Base-by-base conservation (phyloP, 345 rosid genomes). In the Eutrema heterophyllum region DNA sequence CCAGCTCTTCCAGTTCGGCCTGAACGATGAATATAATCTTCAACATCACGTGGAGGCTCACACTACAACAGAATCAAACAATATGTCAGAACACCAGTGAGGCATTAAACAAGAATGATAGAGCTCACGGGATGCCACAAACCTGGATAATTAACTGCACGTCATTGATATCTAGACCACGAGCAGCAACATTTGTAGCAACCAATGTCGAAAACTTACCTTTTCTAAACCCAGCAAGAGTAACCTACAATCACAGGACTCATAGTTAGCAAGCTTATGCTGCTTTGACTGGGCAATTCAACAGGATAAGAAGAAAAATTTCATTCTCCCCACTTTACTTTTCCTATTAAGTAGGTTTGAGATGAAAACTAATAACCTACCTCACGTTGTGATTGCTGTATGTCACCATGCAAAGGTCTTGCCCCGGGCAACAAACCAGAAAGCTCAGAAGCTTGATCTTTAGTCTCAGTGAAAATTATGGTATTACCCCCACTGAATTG, bases 1-100 rank as follows among this genome's bases (percentile, higher is more conserved):
- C 99, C 98, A 63, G 98, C 99, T 82, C 99, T 89, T 81, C 99
- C 99, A 5, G 99, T 96, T 59, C 98, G 87, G 68, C 99, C 99
- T 62, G 99, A 96, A 53, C 99, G 88, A 83, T 96, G 99, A 18
- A 96, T 96, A 44, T 96, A 96, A 12, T 87, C 97, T 85, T 96
- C 98, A 27, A 92, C 96, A 53, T 92, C 99, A 50, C 94, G 97
- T 7, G 99, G 99, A 49, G 99, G 98, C 82, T 92, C 98, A 78
- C 96, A 90, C 99, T 96, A 60, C 21, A 83, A 70, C 14, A 74
- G 12, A 60, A 60, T 11, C 50, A 52, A 60, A 68, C 24, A 16
- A 3, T 9, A 11, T 13, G 40, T 80, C 5, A 79, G 68, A 46
- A 46, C 9, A 18, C 30, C 7, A 40, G 40, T 15, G 7, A n/a